Evolutionary conservation across 2,329 filamentous ascomycete species (phyloP).

Genomic region (Fusarium sp.): DNA sequence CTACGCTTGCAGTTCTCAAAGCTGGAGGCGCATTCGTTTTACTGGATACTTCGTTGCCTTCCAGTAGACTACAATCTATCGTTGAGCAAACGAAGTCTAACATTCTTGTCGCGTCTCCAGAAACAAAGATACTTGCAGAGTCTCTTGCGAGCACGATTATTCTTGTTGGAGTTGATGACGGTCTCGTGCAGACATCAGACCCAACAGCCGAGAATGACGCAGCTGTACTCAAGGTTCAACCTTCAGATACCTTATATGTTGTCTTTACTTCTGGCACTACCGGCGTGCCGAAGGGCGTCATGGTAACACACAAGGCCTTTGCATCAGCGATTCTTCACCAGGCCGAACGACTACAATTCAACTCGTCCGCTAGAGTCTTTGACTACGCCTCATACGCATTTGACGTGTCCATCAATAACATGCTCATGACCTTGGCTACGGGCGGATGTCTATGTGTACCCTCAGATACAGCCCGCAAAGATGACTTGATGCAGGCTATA

Average conservation of each 20-base stretch:
- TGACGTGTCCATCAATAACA: background rate
- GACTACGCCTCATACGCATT: slow-evolving; percentile 24
- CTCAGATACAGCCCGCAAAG: slow-evolving; percentile 6
- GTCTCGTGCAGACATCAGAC: background rate
- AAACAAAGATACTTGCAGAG: background rate
- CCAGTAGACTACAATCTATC: background rate
- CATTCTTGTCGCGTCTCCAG: slow-evolving; percentile 9
- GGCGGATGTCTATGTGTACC: slow-evolving; percentile 24
- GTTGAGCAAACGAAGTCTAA: background rate
- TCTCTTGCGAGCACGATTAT: background rate
- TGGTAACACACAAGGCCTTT: slow-evolving; percentile 2
- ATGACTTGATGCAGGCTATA: background rate
- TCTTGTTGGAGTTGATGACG: no score
- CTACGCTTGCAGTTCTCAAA: slow-evolving; percentile 3
- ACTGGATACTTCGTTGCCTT: background rate
- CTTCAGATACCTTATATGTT: background rate
- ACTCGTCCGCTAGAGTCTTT: background rate
- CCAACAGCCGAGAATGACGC: background rate
- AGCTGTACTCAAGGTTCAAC: background rate
- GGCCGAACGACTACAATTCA: background rate
- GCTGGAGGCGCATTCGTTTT: background rate
- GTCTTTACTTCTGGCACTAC: slow-evolving; percentile 20
- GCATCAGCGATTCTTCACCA: background rate
- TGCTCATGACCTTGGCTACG: background rate
- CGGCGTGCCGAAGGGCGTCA: slow-evolving; percentile 7